A percentile compares a stretch with the other conserved stretches of the same genome.
Conservation (phyloP, 2,329 filamentous ascomycete species). For the Cryphonectria nitschkei region DNA sequence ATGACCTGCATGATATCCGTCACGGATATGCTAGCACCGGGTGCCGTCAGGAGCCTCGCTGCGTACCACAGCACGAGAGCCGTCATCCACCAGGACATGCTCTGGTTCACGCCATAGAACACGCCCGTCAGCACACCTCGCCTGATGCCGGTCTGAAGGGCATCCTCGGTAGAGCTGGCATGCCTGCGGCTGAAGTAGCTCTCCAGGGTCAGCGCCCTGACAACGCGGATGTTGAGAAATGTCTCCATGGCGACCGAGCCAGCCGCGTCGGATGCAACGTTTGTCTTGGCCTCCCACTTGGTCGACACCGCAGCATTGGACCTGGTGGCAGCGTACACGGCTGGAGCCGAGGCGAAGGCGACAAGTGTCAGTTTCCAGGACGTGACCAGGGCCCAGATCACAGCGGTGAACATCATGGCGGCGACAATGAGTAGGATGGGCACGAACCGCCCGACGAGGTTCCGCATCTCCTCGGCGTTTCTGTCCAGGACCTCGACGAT, state of each 20-base stretch:
- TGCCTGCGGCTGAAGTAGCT: conserved; percentile 70
- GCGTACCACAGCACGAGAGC: conserved; percentile 87
- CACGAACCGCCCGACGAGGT: conserved; percentile 77
- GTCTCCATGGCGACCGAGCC: conserved; percentile 73
- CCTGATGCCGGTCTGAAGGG: conserved; percentile 64
- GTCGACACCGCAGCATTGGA: conserved; percentile 67
- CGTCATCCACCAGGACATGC: conserved; percentile 70
- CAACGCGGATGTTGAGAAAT: conserved; percentile 77
- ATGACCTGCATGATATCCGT: conserved; percentile 72
- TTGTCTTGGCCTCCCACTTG: conserved; percentile 73
- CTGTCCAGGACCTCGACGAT: conserved; percentile 77
- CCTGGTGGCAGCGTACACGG: conserved; percentile 68
- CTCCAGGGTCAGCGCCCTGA: conserved; percentile 77
- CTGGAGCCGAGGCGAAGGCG: conserved; percentile 68
- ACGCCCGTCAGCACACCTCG: conserved; percentile 70
- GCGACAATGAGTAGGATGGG: conserved; percentile 69
- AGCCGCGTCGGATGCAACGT: conserved; percentile 62
- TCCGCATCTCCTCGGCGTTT: conserved; percentile 85
- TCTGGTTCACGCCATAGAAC: conserved; percentile 79
- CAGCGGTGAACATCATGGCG: conserved; percentile 68
- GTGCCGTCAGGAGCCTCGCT: conserved; percentile 60
- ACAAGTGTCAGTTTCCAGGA: conserved; percentile 85
- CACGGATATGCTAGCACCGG: conserved; percentile 51
- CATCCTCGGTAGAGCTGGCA: conserved; percentile 49
- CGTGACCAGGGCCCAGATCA: conserved; percentile 73